These are phyloP conservation scores for Sherardia arvensis DNA, from an alignment of 257 asterid genomes.

Conservation along the genomic window DNA sequence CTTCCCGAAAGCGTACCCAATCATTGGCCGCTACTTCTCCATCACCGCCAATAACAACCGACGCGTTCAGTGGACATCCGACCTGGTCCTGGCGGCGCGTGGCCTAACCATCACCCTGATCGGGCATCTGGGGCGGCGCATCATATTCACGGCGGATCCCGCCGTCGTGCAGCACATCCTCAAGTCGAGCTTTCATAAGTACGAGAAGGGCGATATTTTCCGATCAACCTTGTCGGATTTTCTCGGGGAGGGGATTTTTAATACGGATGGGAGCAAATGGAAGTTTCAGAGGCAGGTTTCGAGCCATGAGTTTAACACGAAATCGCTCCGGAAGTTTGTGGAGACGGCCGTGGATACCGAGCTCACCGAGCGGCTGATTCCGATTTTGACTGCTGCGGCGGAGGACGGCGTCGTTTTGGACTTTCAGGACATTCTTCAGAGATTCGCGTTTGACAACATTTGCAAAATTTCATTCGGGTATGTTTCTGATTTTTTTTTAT, in stretches of 20 bases:
- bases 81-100: slow-evolving; percentile 25
- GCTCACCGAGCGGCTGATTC: slow-evolving; percentile 34
- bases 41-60: slow-evolving; percentile 30
- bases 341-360: slow-evolving; percentile 47
- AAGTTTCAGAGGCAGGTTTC: slow-evolving; percentile 50
- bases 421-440: slow-evolving; percentile 51
- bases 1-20: slow-evolving; percentile 37
- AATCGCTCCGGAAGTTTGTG: slow-evolving; percentile 45
- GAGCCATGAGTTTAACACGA: slow-evolving; percentile 51
- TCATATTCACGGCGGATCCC: slow-evolving; percentile 52
- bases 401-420: slow-evolving; percentile 21
- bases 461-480: slow-evolving; percentile 55
- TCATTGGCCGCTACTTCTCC: slow-evolving; percentile 34
- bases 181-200: slow-evolving; percentile 34
- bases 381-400: slow-evolving; percentile 22
- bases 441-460: slow-evolving; percentile 62
- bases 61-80: slow-evolving; percentile 47
- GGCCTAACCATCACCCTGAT: slow-evolving; percentile 44
- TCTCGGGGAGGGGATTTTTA: slow-evolving; percentile 61
- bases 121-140: slow-evolving; percentile 40
- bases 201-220: slow-evolving; percentile 37
- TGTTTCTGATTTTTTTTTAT: too few species aligned
- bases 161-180: slow-evolving; percentile 57
- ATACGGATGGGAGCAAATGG: slow-evolving; percentile 51
- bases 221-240: slow-evolving; percentile 31